A percentile compares a stretch with the other conserved stretches of the same genome.
These are phyloP conservation scores for Naematelia encephala DNA, from an alignment of 768 basidiomycete species.

Conservation along the genomic window DNA sequence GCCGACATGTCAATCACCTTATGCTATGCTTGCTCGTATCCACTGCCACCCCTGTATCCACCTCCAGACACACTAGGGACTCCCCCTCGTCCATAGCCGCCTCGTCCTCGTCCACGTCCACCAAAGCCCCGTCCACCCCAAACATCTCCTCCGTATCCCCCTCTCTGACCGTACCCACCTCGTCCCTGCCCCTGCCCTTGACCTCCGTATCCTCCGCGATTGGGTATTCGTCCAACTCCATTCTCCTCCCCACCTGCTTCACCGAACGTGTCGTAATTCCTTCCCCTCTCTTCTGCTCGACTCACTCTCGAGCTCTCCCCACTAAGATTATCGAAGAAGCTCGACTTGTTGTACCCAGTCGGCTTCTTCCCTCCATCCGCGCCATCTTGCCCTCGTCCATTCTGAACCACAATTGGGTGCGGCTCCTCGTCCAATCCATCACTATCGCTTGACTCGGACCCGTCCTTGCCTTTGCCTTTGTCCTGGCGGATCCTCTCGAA, in stretches of 20 bases:
- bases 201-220: constrained; percentile 14
- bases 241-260: constrained; percentile 30
- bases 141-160: constrained; percentile 9
- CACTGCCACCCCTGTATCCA: constrained; percentile 9
- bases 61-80: constrained; percentile 7
- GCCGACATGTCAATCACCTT: constrained; percentile 1
- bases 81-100: constrained; percentile 10
- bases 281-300: constrained; percentile 35
- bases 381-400: background rate
- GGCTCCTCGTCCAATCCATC: constrained; percentile 20
- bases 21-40: background rate
- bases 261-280: constrained; percentile 46
- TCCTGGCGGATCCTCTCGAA: constrained; percentile 30
- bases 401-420: constrained; percentile 29
- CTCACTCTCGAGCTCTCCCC: constrained; percentile 20
- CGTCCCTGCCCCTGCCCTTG: constrained; percentile 5
- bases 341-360: constrained; percentile 35
- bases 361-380: constrained; percentile 2
- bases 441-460: constrained; percentile 5
- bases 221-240: constrained; percentile 11
- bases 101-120: constrained; percentile 5
- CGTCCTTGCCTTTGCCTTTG: constrained; percentile 7
- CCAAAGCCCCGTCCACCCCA: constrained; percentile 8
- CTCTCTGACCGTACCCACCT: constrained; percentile 1
- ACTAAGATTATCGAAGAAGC: constrained; percentile 38